These are phyloP conservation scores for Verticillium zaregamsianum DNA, from an alignment of 2,329 filamentous ascomycete genomes.

Conservation along the genomic window DNA sequence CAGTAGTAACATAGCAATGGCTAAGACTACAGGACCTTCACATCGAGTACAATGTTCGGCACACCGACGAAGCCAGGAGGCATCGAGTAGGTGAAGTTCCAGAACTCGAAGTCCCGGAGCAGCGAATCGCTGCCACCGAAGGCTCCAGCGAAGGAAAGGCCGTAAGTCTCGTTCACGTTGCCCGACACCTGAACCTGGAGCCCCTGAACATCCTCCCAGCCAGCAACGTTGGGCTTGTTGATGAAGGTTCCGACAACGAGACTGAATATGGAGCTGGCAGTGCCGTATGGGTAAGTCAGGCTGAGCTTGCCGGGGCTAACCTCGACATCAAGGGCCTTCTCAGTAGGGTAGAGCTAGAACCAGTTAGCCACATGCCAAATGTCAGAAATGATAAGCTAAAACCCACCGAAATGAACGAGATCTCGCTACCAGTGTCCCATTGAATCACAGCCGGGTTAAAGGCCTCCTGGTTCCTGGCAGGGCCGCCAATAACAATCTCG, in stretches of 20 bases:
- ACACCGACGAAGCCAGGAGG: conserved; percentile 23
- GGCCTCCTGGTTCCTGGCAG: conserved; percentile 41
- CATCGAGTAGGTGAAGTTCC: conserved; percentile 39
- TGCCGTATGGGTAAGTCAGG: conserved; percentile 51
- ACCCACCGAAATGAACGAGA: conserved; percentile 25
- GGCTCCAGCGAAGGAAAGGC: conserved; percentile 37
- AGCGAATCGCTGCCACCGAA: conserved; percentile 25
- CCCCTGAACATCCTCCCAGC: conserved; percentile 45
- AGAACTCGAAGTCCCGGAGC: conserved; percentile 38
- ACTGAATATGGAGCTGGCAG: conserved; percentile 42
- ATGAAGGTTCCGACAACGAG: conserved; percentile 44
- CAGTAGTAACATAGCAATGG: no score
- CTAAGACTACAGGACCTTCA: not conserved
- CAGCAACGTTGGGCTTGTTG: conserved; percentile 35
- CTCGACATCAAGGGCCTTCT: conserved; percentile 33
- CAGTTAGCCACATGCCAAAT: conserved; percentile 12
- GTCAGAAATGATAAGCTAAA: not conserved
- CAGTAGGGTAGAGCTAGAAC: conserved; percentile 31
- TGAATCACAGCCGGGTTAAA: conserved; percentile 60
- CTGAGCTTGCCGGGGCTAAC: conserved; percentile 38
- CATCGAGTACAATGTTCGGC: conserved; percentile 8
- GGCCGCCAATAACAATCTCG: conserved; percentile 52
- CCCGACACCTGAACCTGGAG: conserved; percentile 39
- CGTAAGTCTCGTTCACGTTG: conserved; percentile 34
- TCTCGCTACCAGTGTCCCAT: conserved; percentile 42